Percentiles rank a stretch among this genome's conserved stretches.
phyloP scores from a whole-genome alignment of 306 rosid species.

The Gastrolobium villosum region DNA sequence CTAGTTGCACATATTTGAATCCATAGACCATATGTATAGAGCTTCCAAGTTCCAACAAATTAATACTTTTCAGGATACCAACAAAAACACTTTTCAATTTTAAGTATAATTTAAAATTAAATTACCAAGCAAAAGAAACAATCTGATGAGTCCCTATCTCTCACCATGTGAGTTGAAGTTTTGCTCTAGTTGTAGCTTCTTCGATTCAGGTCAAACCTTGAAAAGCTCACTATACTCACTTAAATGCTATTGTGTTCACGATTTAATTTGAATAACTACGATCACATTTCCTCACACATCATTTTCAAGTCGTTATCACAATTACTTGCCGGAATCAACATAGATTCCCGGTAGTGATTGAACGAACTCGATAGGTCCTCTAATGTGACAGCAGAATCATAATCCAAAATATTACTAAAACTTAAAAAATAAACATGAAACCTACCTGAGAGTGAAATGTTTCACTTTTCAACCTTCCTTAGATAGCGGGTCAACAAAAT shows the following conservation, averaged over 20 bases:
- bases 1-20: constrained; percentile 11
- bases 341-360: constrained; percentile 50
- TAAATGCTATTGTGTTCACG: constrained; percentile 8
- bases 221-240: not conserved
- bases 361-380: constrained; percentile 55
- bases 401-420: constrained; percentile 26
- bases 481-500: constrained; percentile 55
- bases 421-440: constrained; percentile 2
- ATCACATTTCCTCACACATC: constrained; percentile 30
- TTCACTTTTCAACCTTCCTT: constrained; percentile 47
- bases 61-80: no score
- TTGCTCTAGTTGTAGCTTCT: not conserved
- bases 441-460: constrained; percentile 41
- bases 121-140: not conserved
- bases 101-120: not conserved
- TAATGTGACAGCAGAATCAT: constrained; percentile 49
- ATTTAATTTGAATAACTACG: constrained; percentile 13
- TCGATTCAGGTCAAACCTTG: constrained; percentile 28
- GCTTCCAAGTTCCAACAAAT: not conserved
- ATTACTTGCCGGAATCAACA: constrained; percentile 42
- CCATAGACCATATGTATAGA: no score
- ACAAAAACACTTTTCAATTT: no score
- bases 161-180: not conserved
- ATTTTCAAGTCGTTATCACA: constrained; percentile 44
- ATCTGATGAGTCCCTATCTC: not conserved